These are phyloP conservation scores for Hemileia vastatrix DNA, from an alignment of 1,284 basidiomycete genomes.

Conservation along the genomic window DNA sequence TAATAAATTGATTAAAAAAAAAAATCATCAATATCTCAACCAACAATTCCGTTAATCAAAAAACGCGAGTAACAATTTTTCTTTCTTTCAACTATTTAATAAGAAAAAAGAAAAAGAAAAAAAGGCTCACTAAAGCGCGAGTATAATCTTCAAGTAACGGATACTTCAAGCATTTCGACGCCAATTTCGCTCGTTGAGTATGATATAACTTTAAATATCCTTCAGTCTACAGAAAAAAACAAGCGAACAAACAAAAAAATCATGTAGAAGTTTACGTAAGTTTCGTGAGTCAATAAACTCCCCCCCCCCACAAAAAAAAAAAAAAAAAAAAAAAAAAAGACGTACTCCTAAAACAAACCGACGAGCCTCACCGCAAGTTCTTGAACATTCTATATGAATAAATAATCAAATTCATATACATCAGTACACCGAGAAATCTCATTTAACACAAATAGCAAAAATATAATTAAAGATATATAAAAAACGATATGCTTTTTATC, in stretches of 20 bases:
- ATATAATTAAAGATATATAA: too few relatives aligned
- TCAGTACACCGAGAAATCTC: too few relatives aligned
- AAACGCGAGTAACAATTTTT: too few relatives aligned
- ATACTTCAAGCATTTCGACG: constrained; percentile 22
- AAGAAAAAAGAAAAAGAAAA: neutral
- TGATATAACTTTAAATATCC: constrained; percentile 22
- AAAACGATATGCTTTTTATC: too few relatives aligned
- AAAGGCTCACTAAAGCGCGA: constrained; percentile 11
- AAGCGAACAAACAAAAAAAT: too few relatives aligned
- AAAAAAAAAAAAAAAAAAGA: neutral
- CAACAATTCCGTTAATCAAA: too few relatives aligned
- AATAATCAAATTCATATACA: neutral
- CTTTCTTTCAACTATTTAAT: too few relatives aligned
- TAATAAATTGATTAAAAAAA: too few relatives aligned
- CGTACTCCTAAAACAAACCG: constrained; percentile 22
- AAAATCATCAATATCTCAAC: too few relatives aligned
- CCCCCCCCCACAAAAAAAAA: neutral
- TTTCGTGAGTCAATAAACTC: too few relatives aligned
- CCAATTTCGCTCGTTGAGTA: constrained; percentile 21
- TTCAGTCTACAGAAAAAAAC: constrained; percentile 19
- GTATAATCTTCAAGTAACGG: constrained; percentile 21
- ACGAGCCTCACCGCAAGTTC: constrained; percentile 18
- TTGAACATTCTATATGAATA: constrained; percentile 6
- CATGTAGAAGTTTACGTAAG: too few relatives aligned
- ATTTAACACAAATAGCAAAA: too few relatives aligned